Conservation (phyloP, 805 yeast genomes). For the Candida gorgasii region DNA sequence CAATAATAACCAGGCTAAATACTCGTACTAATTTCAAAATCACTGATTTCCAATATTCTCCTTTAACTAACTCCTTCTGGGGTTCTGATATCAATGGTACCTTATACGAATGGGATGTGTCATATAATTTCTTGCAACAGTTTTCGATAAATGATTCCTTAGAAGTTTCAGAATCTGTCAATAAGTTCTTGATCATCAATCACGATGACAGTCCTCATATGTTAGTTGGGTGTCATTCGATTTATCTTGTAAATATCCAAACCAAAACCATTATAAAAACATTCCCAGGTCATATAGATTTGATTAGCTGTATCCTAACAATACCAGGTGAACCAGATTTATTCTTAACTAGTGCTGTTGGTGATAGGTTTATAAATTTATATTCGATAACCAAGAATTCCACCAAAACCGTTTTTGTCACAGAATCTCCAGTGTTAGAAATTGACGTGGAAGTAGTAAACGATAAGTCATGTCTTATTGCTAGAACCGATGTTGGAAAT, state of each 20-base stretch:
- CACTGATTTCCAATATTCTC: slow-evolving; percentile 49
- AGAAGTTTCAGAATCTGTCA: slow-evolving; percentile 34
- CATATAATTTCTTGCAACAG: slow-evolving; percentile 40
- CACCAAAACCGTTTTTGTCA: slow-evolving; percentile 60
- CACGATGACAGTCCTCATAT: slow-evolving; percentile 42
- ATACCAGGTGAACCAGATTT: slow-evolving; percentile 36
- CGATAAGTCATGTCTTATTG: slow-evolving; percentile 43
- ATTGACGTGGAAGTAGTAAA: slow-evolving; percentile 40
- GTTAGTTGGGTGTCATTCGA: slow-evolving; percentile 66
- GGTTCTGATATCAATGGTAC: slow-evolving; percentile 59
- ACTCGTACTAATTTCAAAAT: slow-evolving; percentile 49
- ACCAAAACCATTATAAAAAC: slow-evolving; percentile 44
- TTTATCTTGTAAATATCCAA: slow-evolving; percentile 51
- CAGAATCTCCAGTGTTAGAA: slow-evolving; percentile 60
- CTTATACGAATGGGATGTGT: slow-evolving; percentile 62
- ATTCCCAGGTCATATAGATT: slow-evolving; percentile 77
- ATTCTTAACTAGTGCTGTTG: slow-evolving; percentile 70
- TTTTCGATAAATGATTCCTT: slow-evolving; percentile 42
- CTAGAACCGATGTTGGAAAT: slow-evolving; percentile 71
- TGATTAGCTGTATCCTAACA: slow-evolving; percentile 53
- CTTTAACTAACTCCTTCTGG: slow-evolving; percentile 50
- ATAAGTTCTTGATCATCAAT: slow-evolving; percentile 29
- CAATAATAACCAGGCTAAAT: slow-evolving; percentile 52
- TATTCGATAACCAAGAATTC: slow-evolving; percentile 51
- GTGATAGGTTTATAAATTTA: slow-evolving; percentile 80